Conservation (phyloP, 2,329 filamentous ascomycete species). For the Colletotrichum sp. region DNA sequence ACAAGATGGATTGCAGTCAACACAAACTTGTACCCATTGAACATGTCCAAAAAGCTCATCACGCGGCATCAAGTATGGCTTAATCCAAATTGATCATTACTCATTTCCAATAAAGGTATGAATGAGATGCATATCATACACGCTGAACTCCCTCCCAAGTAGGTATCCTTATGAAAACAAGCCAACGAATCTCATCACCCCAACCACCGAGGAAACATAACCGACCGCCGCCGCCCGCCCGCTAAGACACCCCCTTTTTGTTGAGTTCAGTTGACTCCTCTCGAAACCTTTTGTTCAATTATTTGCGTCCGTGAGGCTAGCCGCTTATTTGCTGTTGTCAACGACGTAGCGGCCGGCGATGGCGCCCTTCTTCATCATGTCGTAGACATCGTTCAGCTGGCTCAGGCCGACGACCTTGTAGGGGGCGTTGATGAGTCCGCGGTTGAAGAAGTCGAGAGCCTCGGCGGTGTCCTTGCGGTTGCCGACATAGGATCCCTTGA, state of each 20-base stretch:
- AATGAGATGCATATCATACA: slow-evolving; percentile 11
- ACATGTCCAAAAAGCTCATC: neutral
- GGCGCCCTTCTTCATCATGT: slow-evolving; percentile 72
- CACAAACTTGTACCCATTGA: neutral
- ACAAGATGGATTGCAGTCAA: too few species aligned
- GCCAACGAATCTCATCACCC: neutral
- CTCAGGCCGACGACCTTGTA: slow-evolving; percentile 85
- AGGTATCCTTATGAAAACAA: slow-evolving; percentile 4
- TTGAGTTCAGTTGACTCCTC: neutral
- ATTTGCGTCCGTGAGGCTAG: neutral
- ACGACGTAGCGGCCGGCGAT: slow-evolving; percentile 82
- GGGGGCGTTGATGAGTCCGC: slow-evolving; percentile 84
- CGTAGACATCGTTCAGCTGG: slow-evolving; percentile 80
- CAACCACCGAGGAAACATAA: neutral
- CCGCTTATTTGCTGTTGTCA: slow-evolving; percentile 67
- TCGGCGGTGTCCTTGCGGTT: slow-evolving; percentile 88
- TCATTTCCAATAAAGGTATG: neutral
- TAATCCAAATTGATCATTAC: slow-evolving; percentile 1
- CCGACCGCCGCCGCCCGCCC: neutral
- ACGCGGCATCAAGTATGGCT: neutral
- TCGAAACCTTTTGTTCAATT: neutral
- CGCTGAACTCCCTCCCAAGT: slow-evolving; percentile 13
- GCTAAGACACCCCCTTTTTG: neutral
- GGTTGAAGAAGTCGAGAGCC: slow-evolving; percentile 86
- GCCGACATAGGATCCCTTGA: slow-evolving; percentile 93